phyloP scores from a whole-genome alignment of 176 grass and related monocot genomes.

The Ananas comosus region DNA sequence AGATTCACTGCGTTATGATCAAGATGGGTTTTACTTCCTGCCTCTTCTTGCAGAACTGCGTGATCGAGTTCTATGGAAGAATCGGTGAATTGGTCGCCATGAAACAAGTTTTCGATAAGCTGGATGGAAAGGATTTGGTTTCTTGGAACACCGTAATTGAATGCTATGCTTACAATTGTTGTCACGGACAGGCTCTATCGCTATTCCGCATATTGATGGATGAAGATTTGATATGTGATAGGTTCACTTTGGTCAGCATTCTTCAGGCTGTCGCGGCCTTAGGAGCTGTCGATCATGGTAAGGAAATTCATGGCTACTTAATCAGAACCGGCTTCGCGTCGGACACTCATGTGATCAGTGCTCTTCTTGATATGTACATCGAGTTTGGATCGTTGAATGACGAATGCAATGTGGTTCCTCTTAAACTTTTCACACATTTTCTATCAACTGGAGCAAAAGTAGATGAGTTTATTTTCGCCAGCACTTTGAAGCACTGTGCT shows the following conservation, averaged over 20 bases:
- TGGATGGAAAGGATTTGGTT: constrained; percentile 41
- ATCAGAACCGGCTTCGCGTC: constrained; percentile 42
- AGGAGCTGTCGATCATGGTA: constrained; percentile 33
- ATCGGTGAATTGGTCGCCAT: constrained; percentile 28
- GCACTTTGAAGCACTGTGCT: constrained; percentile 46
- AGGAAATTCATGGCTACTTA: constrained; percentile 51
- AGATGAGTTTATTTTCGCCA: constrained; percentile 49
- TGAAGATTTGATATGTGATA: constrained; percentile 28
- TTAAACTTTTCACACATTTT: constrained; percentile 40
- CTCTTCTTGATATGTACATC: constrained; percentile 64
- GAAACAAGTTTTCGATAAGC: constrained; percentile 34
- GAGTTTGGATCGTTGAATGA: constrained; percentile 7
- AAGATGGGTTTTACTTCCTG: constrained; percentile 33
- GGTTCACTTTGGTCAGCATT: constrained; percentile 44
- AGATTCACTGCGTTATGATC: constrained; percentile 46
- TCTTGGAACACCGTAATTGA: constrained; percentile 62
- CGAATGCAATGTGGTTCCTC: constrained; percentile 10
- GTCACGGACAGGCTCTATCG: constrained; percentile 25
- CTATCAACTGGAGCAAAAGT: constrained; percentile 28
- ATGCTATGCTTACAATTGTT: constrained; percentile 33
- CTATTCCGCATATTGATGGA: constrained; percentile 42
- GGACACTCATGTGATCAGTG: constrained; percentile 40
- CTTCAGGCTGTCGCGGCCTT: constrained; percentile 30
- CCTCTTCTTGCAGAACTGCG: constrained; percentile 42
- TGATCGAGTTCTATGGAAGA: constrained; percentile 52